phyloP scores from a whole-genome alignment of 2,329 filamentous ascomycete species.

The Rosellinia necatrix region DNA sequence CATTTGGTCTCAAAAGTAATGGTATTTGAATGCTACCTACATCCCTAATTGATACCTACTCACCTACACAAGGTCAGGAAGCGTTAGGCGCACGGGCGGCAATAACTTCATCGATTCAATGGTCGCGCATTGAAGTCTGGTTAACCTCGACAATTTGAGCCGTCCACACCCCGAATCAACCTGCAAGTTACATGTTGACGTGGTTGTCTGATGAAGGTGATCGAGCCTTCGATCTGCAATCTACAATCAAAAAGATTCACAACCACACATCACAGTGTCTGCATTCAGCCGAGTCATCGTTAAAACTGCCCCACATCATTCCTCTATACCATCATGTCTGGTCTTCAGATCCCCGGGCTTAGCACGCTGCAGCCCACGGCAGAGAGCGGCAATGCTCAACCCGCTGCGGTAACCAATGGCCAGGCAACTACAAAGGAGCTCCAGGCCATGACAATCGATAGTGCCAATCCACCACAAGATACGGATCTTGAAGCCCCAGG shows the following conservation, averaged over 20 bases:
- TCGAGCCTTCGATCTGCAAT: background rate
- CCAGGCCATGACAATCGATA: background rate
- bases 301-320: background rate
- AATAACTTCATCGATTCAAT: too few relatives aligned
- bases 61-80: background rate
- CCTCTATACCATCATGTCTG: slow-evolving; percentile 13
- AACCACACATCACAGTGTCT: background rate
- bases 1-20: background rate
- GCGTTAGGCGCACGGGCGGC: background rate
- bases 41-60: too few relatives aligned
- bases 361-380: slow-evolving; percentile 24
- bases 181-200: too few relatives aligned
- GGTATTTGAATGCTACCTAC: too few relatives aligned
- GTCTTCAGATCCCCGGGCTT: slow-evolving; percentile 38
- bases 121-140: too few relatives aligned
- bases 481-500: background rate
- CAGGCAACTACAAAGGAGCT: slow-evolving; percentile 9
- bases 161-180: too few relatives aligned
- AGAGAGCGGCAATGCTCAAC: background rate
- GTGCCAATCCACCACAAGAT: slow-evolving; percentile 1
- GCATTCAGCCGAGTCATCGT: background rate
- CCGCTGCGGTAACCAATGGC: slow-evolving; percentile 5
- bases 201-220: too few relatives aligned
- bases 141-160: too few relatives aligned
- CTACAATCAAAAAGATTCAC: slow-evolving; percentile 4